These are phyloP conservation scores for Colletotrichum theobromicola DNA, from an alignment of 2,329 filamentous ascomycete species.

Conservation along the genomic window DNA sequence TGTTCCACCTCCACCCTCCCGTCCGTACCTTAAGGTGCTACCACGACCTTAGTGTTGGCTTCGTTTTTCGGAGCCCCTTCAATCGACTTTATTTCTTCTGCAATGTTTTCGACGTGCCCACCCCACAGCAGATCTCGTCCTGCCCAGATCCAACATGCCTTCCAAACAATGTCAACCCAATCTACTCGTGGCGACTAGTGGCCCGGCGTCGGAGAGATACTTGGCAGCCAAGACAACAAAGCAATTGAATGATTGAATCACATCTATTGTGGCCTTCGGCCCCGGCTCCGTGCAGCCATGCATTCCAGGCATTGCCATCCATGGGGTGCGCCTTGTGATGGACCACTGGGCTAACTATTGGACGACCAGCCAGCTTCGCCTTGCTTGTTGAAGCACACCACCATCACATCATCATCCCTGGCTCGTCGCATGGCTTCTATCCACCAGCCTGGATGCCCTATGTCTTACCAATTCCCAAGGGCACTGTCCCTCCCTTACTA, in stretches of 20 bases:
- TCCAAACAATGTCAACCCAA: background rate
- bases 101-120: background rate
- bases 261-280: background rate
- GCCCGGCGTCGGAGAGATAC: background rate
- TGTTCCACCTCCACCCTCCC: background rate
- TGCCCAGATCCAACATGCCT: constrained; percentile 7
- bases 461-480: background rate
- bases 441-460: background rate
- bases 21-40: no score
- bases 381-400: background rate
- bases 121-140: background rate
- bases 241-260: background rate
- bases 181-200: constrained; percentile 3
- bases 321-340: background rate
- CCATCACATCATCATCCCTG: constrained; percentile 4
- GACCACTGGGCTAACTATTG: background rate
- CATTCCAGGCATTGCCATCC: background rate
- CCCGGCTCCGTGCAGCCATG: background rate
- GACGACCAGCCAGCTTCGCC: background rate
- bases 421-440: background rate
- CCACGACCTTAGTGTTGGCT: background rate
- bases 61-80: background rate
- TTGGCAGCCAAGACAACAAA: background rate
- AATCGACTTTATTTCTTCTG: constrained; percentile 10
- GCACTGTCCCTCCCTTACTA: constrained; percentile 14